phyloP scores from a whole-genome alignment of 169 alveolate genomes.

The Plasmodium gonderi region DNA sequence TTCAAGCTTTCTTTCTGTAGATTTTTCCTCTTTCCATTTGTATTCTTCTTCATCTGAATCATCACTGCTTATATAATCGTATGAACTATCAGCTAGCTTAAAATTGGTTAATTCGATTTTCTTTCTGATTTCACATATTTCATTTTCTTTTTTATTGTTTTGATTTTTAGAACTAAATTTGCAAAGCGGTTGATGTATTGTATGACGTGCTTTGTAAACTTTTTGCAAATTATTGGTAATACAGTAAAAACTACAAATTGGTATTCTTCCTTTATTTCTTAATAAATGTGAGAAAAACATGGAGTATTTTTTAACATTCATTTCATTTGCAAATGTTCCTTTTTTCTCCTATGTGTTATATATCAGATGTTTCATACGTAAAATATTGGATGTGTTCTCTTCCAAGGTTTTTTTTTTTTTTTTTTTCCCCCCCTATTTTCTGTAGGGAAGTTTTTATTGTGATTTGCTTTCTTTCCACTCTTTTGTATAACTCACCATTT shows the following conservation, averaged over 20 bases:
- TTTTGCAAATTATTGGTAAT: neutral
- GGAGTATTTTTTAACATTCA: slow-evolving; percentile 30
- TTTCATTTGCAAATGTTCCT: slow-evolving; percentile 21
- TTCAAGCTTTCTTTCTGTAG: neutral
- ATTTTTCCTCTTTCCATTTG: neutral
- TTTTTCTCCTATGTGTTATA: neutral
- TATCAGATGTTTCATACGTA: neutral
- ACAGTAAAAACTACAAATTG: slow-evolving; percentile 12
- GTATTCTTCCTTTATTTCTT: slow-evolving; percentile 23
- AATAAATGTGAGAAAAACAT: slow-evolving; percentile 25
- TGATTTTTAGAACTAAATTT: slow-evolving; percentile 7
- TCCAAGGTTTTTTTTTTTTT: too few species aligned
- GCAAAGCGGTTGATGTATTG: neutral
- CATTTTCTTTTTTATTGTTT: neutral
- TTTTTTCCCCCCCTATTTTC: too few species aligned
- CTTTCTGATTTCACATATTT: slow-evolving; percentile 22
- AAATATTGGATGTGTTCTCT: neutral
- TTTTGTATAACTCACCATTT: too few species aligned
- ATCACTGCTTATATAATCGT: slow-evolving; percentile 26
- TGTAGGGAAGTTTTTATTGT: too few species aligned
- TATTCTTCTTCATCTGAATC: slow-evolving; percentile 64
- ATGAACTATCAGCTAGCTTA: slow-evolving; percentile 12
- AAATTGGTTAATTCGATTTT: slow-evolving; percentile 34
- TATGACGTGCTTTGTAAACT: neutral
- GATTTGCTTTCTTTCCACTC: too few species aligned